Base-by-base conservation (phyloP, 306 rosid genomes). In the Lathyrus sativus region DNA sequence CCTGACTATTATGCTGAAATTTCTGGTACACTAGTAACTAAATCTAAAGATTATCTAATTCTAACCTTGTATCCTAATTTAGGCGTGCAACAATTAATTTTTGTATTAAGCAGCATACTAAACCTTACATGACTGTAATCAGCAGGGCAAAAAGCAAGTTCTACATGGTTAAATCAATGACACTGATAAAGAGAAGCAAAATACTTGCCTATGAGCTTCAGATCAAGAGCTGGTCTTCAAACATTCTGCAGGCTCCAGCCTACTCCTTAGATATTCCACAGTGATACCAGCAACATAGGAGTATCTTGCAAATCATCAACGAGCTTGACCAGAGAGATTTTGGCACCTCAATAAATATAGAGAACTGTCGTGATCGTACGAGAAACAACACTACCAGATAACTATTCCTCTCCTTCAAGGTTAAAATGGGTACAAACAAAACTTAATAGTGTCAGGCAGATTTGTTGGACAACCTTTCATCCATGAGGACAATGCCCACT, bases 191-290 rank as follows among this genome's bases (percentile, higher is more conserved):
- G 78, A 72, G 45, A 63, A 83, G 82, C 71, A 74, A 82, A 75
- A 80, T 81, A 85, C 96, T 88, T 91, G 90, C 96, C 92, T 81
- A 81, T 76, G 74, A 67, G 78, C 72, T 71, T 72, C 83, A 67
- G 75, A 80, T 70, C 72, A 54, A 84, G 80, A 75, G 83, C 79
- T 54, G 69, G 64, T 82, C 77, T 79, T 77, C 76, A 62, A 67
- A 74, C 72, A 44, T 19, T 66, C 63, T 2, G 80, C 79, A 54
- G 73, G 37, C 74, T 53, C 63, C 37, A 78, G 46, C 73, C 72
- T 71, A 74, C 76, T 76, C 87, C 73, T 69, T 74, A 50, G 84
- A 65, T 53, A 80, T 66, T 69, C 83, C 84, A 61, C 41, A 31
- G 71, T 31, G 72, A 84, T 71, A 57, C 71, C 39, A 53, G 76